A percentile compares a stretch with the other conserved stretches of the same genome.
Conservation (phyloP, 2,329 filamentous ascomycete species). For the Trichoderma atrobrunneum region DNA sequence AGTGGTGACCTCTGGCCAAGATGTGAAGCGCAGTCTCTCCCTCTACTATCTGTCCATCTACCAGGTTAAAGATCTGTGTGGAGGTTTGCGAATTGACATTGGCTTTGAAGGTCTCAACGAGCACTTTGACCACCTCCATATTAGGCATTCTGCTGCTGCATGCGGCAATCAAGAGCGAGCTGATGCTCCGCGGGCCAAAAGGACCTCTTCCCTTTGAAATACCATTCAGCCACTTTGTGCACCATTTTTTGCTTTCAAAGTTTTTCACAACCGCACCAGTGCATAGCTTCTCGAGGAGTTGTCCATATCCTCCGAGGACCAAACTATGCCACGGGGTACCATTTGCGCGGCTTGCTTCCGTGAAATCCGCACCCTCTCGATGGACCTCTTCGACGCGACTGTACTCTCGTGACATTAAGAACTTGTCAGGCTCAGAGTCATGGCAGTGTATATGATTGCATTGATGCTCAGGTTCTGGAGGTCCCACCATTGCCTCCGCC, state of each 20-base stretch:
- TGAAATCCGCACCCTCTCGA: neutral
- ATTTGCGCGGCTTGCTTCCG: neutral
- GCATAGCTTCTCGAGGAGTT: neutral
- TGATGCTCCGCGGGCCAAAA: conserved; percentile 10
- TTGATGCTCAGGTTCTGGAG: neutral
- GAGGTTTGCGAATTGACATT: conserved; percentile 24
- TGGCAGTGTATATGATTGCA: neutral
- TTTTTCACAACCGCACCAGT: neutral
- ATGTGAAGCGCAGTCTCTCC: conserved; percentile 17
- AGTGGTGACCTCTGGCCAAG: conserved; percentile 16
- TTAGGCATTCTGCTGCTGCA: conserved; percentile 32
- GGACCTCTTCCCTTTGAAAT: neutral
- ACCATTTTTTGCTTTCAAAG: neutral
- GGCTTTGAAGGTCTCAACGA: conserved; percentile 35
- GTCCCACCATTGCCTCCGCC: neutral
- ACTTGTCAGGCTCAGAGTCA: neutral
- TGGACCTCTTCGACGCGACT: neutral
- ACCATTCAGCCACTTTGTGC: neutral
- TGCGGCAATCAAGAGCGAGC: conserved; percentile 28
- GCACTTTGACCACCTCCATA: conserved; percentile 33
- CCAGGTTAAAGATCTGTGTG: neutral
- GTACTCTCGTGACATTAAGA: neutral
- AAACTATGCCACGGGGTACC: neutral
- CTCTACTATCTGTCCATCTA: neutral
- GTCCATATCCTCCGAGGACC: neutral